phyloP scores from a whole-genome alignment of 805 yeast species.

The Saccharomycopsis lassenensis region DNA sequence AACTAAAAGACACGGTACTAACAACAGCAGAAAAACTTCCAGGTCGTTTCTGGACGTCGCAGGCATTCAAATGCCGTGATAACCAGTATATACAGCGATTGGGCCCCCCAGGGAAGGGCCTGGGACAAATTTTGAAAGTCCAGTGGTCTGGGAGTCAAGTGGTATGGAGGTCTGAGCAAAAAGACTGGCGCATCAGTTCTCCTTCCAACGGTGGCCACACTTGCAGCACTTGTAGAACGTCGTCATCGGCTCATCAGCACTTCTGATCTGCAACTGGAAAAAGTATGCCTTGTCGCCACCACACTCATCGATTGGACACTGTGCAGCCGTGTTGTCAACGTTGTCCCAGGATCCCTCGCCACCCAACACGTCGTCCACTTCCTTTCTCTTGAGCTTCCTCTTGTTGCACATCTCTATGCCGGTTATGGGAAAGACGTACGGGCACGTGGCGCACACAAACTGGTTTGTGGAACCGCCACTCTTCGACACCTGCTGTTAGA shows the following conservation, averaged over 20 bases:
- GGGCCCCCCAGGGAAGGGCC: too few species aligned
- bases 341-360: constrained; percentile 98
- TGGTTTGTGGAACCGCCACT: constrained; percentile 42
- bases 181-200: too few species aligned
- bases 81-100: too few species aligned
- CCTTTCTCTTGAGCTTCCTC: constrained; percentile 71
- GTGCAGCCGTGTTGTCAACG: constrained; percentile 89
- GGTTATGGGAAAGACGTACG: constrained; percentile 82
- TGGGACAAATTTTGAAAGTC: too few species aligned
- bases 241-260: constrained; percentile 99
- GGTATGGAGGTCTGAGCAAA: too few species aligned
- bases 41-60: too few species aligned
- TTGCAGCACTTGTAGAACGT: constrained; percentile 92
- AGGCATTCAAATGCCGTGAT: too few species aligned
- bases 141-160: too few species aligned
- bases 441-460: constrained; percentile 87
- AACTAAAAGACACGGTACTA: too few species aligned
- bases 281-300: constrained; percentile 88
- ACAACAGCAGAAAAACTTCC: too few species aligned
- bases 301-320: constrained; percentile 83
- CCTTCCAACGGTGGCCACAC: constrained; percentile 96
- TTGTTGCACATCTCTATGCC: constrained; percentile 82
- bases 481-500: constrained; percentile 34
- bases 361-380: constrained; percentile 93
- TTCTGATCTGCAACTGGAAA: constrained; percentile 91